Evolutionary conservation across 208 protist genomes (phyloP), one percentile per base, ranked within the genome.

Genomic region (Wallacemonas sp.): DNA sequence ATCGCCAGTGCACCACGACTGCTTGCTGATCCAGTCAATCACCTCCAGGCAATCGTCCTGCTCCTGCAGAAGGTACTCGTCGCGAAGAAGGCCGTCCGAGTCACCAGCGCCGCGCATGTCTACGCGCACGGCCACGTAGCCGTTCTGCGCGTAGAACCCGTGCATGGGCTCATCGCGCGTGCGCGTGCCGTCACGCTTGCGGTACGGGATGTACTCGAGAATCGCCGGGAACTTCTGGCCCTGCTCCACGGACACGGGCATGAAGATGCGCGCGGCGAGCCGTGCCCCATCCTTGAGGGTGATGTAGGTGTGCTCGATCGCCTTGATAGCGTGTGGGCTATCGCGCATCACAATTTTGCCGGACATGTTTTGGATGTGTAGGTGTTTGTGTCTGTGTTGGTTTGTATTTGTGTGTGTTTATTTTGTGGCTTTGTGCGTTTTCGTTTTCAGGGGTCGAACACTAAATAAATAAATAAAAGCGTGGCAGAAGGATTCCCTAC

Each of bases 131-230:
- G 57, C 70, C n/a, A 79, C 80, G 57, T 79, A 87, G 33, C 74
- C 79, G 44, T 86, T 73, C 7, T 81, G 74, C 41, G 74, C 65
- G 36, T 86, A 86, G 61, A 82, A 90, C 39, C 84, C 84, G 46
- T 90, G 84, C 84, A 90, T 86, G 18, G 77, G 84, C 48, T 86
- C 80, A 77, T 86, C 84, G 12, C 84, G 77, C 32, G 46, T 45
- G 23, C 84, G 74, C 7, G 84, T 90, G 23, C 80, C 80, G 39
- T 86, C 80, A 55, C 84, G 74, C 65, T 86, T 90, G 38, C 80
- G 74, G 71, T 90, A 86, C 22, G 77, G 84, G 50, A 90, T 86
- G 74, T 86, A 90, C 70, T 86, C 79, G 4, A 89, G 68, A 50
- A 89, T 72, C 14, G 71, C 83, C 5, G 83, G 79, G 57, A 77